Evolutionary conservation across 1,284 basidiomycete genomes (phyloP).

Genomic region (Rhodotorula sp.): DNA sequence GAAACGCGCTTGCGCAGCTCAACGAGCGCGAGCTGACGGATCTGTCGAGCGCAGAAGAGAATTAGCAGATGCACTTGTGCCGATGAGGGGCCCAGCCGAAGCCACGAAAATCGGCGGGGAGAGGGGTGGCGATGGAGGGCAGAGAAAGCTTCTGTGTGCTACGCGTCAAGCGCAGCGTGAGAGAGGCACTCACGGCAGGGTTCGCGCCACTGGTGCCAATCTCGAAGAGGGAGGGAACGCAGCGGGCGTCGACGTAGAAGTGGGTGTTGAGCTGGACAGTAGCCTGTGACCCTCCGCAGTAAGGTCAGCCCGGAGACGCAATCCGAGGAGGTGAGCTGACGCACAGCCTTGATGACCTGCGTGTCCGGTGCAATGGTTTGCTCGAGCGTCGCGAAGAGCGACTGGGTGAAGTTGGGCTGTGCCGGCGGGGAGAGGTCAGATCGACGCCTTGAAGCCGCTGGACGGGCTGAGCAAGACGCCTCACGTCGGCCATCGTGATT

Average conservation of each 20-base stretch:
- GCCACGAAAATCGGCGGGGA: background rate
- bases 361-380: slow-evolving; percentile 87
- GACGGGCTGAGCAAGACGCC: background rate
- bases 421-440: background rate
- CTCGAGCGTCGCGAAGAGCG: slow-evolving; percentile 77
- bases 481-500: slow-evolving; percentile 31
- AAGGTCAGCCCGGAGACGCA: slow-evolving; percentile 36
- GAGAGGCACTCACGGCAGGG: slow-evolving; percentile 53
- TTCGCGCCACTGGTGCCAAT: slow-evolving; percentile 85
- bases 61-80: background rate
- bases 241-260: slow-evolving; percentile 86
- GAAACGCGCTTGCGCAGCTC: slow-evolving; percentile 92
- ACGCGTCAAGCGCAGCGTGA: slow-evolving; percentile 40
- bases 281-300: slow-evolving; percentile 62
- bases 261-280: slow-evolving; percentile 87
- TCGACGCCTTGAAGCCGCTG: too few relatives aligned
- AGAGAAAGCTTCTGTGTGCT: background rate
- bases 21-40: slow-evolving; percentile 97
- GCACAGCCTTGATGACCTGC: slow-evolving; percentile 77
- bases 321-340: slow-evolving; percentile 48
- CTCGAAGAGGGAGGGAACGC: slow-evolving; percentile 86
- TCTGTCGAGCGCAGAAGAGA: slow-evolving; percentile 56
- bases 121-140: background rate
- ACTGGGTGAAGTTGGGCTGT: slow-evolving; percentile 59
- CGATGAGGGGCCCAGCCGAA: too few relatives aligned